These are phyloP conservation scores for Monosporascus sp. DNA, from an alignment of 2,329 filamentous ascomycete species.

Conservation along the genomic window DNA sequence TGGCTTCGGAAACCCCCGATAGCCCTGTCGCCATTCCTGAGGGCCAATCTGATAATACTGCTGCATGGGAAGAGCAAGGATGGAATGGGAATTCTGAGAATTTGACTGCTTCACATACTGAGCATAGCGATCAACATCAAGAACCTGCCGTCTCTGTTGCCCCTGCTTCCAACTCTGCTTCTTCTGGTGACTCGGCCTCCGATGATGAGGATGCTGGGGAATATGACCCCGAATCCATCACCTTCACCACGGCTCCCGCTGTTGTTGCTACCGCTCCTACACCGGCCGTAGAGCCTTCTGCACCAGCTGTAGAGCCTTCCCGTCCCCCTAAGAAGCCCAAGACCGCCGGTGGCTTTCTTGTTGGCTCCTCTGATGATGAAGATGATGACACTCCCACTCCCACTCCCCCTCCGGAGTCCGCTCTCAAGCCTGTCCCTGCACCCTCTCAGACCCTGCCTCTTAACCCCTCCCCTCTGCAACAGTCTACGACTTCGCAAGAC, in stretches of 20 bases:
- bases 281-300: conserved; percentile 24
- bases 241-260: conserved; percentile 26
- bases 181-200: conserved; percentile 42
- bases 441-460: conserved; percentile 12
- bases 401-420: conserved; percentile 6
- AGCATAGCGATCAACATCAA: conserved; percentile 52
- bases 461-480: conserved; percentile 20
- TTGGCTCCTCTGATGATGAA: conserved; percentile 56
- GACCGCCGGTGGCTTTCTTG: conserved; percentile 54
- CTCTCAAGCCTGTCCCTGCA: conserved; percentile 20
- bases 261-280: conserved; percentile 9
- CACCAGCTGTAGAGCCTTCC: conserved; percentile 26
- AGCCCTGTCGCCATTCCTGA: conserved; percentile 7
- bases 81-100: conserved; percentile 52
- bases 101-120: conserved; percentile 43
- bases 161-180: conserved; percentile 41
- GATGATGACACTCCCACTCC: conserved; percentile 32
- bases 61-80: conserved; percentile 44
- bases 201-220: conserved; percentile 50
- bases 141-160: conserved; percentile 38
- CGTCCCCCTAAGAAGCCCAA: conserved; percentile 51
- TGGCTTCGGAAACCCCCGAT: conserved; percentile 23
- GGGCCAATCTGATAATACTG: conserved; percentile 14
- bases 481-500: conserved; percentile 15
- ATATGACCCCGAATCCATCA: conserved; percentile 54